Evolutionary conservation across 2,329 filamentous ascomycete species (phyloP).

Genomic region (Geosmithia flava): DNA sequence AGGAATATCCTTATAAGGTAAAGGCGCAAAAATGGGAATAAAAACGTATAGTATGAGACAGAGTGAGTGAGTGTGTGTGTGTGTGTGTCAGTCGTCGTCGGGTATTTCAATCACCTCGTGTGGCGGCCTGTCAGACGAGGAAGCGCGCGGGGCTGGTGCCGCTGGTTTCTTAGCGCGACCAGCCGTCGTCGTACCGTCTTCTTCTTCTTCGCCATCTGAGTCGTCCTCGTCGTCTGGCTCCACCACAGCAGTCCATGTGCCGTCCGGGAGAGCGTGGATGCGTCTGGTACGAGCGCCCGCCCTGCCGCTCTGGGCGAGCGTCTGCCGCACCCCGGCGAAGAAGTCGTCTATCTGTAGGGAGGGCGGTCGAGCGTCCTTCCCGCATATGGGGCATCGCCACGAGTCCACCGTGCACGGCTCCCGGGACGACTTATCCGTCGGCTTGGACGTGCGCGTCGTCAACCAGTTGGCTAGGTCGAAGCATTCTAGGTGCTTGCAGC

Average conservation of each 20-base stretch:
- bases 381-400: conserved; percentile 84
- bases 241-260: conserved; percentile 17
- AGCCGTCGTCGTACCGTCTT: background rate
- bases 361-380: conserved; percentile 61
- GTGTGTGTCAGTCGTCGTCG: conserved; percentile 8
- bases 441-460: conserved; percentile 43
- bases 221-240: conserved; percentile 15
- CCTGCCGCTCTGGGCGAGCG: conserved; percentile 24
- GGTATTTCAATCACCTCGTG: conserved; percentile 13
- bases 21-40: no score
- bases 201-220: conserved; percentile 8
- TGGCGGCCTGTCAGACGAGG: background rate
- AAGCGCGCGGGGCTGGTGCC: background rate
- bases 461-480: conserved; percentile 85
- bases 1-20: no score
- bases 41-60: no score
- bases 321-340: conserved; percentile 46
- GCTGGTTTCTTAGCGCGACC: background rate
- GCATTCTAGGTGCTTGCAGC: conserved; percentile 71
- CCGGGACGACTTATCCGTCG: conserved; percentile 4
- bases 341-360: conserved; percentile 65
- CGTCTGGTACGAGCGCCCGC: conserved; percentile 10
- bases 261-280: conserved; percentile 16
- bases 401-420: conserved; percentile 51
- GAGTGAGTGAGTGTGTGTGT: no score